Conservation (phyloP, 148 eudicot species). For the Chenopodium quinoa region DNA sequence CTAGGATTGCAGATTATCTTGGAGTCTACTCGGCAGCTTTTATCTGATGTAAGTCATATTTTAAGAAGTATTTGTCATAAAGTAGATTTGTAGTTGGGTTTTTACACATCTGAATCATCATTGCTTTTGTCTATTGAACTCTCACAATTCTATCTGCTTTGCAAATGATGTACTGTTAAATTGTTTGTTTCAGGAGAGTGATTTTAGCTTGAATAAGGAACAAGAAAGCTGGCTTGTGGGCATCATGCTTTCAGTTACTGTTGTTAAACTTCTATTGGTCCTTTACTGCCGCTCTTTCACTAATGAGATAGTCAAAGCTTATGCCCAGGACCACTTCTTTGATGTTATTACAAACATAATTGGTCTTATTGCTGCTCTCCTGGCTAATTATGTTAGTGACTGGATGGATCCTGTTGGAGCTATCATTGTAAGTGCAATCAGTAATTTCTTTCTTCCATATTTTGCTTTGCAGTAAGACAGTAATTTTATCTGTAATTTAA, state of each 20-base stretch:
- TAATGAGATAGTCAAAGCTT: slow-evolving; percentile 95
- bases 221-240: slow-evolving; percentile 84
- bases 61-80: not conserved
- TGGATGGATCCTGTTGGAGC: slow-evolving; percentile 99
- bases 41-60: slow-evolving; percentile 48
- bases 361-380: slow-evolving; percentile 84
- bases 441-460: not conserved
- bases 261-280: slow-evolving; percentile 68
- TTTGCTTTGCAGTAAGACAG: not conserved
- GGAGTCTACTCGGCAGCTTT: slow-evolving; percentile 65
- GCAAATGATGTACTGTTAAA: not conserved
- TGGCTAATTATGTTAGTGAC: slow-evolving; percentile 62
- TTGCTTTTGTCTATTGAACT: not conserved
- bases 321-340: slow-evolving; percentile 96
- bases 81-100: not conserved
- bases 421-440: slow-evolving; percentile 62
- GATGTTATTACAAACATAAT: slow-evolving; percentile 90
- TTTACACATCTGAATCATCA: not conserved
- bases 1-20: slow-evolving; percentile 73
- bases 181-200: slow-evolving; percentile 39
- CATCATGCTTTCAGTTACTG: slow-evolving; percentile 84
- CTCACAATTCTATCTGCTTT: slow-evolving; percentile 6
- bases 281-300: slow-evolving; percentile 85
- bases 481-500: not conserved
- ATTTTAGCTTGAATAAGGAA: slow-evolving; percentile 46